Evolutionary conservation across 2,329 filamentous ascomycete genomes (phyloP).

Genomic region (Pestalotiopsis sp.): DNA sequence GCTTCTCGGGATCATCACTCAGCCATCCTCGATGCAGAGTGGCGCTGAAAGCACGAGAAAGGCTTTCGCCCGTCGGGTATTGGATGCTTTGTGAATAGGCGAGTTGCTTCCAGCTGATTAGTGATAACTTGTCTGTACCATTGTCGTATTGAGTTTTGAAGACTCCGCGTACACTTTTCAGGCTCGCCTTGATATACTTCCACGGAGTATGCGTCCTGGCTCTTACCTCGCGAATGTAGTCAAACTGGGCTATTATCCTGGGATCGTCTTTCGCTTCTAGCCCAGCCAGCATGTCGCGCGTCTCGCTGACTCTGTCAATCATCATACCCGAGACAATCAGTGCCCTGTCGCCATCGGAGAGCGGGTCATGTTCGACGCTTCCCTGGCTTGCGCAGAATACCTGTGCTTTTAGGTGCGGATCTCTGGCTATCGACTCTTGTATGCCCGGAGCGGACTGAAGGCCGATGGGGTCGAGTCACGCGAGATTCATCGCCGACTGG

Average conservation of each 20-base stretch:
- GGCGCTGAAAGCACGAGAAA: not conserved
- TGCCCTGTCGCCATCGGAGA: not conserved
- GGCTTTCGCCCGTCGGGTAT: not conserved
- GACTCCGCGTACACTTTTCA: not conserved
- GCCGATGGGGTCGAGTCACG: not conserved
- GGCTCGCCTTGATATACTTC: not conserved
- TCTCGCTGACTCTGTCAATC: not conserved
- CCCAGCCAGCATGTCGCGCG: not conserved
- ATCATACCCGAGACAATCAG: not conserved
- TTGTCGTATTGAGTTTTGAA: not conserved
- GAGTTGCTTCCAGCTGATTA: not conserved
- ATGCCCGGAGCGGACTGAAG: not conserved
- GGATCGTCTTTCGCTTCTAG: not conserved
- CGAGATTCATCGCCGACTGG: not conserved
- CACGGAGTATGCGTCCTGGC: not conserved
- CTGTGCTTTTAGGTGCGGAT: not conserved
- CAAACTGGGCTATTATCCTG: not conserved
- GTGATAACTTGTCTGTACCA: not conserved
- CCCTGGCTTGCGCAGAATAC: not conserved
- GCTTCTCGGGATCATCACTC: not conserved
- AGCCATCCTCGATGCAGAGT: not conserved
- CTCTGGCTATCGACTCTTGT: not conserved
- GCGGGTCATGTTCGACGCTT: not conserved
- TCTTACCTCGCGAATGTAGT: not conserved
- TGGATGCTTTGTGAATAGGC: not conserved